Conservation (phyloP, 768 basidiomycete genomes). For the Punctularia strigosozonata region DNA sequence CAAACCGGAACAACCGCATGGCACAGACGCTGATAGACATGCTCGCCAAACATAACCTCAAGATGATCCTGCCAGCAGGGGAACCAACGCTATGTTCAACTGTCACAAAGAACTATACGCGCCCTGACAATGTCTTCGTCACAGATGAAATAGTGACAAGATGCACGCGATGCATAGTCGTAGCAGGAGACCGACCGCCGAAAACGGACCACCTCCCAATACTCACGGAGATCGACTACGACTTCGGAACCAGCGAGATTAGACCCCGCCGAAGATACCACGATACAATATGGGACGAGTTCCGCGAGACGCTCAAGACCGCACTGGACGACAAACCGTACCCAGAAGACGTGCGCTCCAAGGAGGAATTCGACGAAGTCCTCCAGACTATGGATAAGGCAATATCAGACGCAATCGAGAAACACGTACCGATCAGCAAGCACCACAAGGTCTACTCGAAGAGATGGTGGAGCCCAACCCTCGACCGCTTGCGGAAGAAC, state of each 20-base stretch:
- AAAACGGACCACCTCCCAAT: constrained; percentile 3
- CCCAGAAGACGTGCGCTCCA: neutral
- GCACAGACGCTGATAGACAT: constrained; percentile 3
- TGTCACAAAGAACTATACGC: constrained; percentile 2
- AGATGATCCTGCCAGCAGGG: constrained; percentile 3
- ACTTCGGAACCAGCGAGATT: neutral
- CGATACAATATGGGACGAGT: neutral
- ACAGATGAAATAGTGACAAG: neutral
- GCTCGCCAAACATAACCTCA: constrained; percentile 4
- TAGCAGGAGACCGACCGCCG: neutral
- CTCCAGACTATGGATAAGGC: constrained; percentile 6
- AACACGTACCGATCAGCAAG: constrained; percentile 9
- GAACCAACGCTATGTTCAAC: constrained; percentile 2
- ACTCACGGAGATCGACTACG: neutral
- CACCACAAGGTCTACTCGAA: constrained; percentile 16
- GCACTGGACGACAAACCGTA: neutral
- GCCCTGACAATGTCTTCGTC: constrained; percentile 8
- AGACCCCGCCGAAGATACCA: neutral
- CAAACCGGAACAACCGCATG: neutral
- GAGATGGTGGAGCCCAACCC: constrained; percentile 22
- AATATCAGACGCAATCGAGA: constrained; percentile 9
- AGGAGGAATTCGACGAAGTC: constrained; percentile 5
- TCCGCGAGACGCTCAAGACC: neutral
- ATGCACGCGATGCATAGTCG: neutral
- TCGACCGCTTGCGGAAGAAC: constrained; percentile 10